Percentiles rank a stretch among this genome's conserved stretches.
These are phyloP conservation scores for Penicillium ochrochloron DNA, from an alignment of 495 filamentous ascomycete species.

Conservation along the genomic window DNA sequence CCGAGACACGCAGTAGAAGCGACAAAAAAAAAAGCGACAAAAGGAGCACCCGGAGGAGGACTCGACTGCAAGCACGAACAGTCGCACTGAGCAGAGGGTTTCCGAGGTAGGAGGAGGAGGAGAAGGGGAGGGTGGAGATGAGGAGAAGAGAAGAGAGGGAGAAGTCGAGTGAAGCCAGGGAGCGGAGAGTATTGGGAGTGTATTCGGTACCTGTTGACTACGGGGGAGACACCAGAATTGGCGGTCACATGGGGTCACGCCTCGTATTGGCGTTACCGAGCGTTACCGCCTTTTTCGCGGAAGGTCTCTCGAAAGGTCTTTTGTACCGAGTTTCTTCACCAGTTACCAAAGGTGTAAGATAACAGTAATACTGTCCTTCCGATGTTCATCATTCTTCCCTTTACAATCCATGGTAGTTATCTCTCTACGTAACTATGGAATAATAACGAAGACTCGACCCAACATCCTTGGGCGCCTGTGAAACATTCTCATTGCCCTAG, in stretches of 20 bases:
- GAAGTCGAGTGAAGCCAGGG: constrained; percentile 27
- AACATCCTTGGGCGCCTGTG: constrained; percentile 11
- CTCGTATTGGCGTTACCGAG: constrained; percentile 15
- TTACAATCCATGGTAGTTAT: not conserved
- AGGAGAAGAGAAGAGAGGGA: constrained; percentile 28
- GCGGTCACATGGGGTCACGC: constrained; percentile 21
- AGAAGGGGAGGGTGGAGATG: constrained; percentile 23
- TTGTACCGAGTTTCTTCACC: not conserved
- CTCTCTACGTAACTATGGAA: not conserved
- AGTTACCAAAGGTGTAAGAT: not conserved
- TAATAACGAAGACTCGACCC: constrained; percentile 7
- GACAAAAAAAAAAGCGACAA: constrained; percentile 19
- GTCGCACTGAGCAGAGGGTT: constrained; percentile 24
- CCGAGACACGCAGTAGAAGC: constrained; percentile 17
- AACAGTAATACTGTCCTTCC: not conserved
- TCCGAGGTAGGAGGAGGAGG: constrained; percentile 12
- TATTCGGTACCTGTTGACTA: constrained; percentile 28
- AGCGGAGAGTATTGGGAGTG: constrained; percentile 33
- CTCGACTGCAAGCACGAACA: constrained; percentile 37
- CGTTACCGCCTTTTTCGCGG: constrained; percentile 7
- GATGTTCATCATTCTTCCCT: not conserved
- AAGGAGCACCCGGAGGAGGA: constrained; percentile 28
- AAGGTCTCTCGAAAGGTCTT: not conserved
- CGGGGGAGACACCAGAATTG: constrained; percentile 12
- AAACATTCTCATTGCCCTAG: constrained; percentile 18